Evolutionary conservation across 2,329 filamentous ascomycete species (phyloP).

Genomic region (Trichoderma sp.): DNA sequence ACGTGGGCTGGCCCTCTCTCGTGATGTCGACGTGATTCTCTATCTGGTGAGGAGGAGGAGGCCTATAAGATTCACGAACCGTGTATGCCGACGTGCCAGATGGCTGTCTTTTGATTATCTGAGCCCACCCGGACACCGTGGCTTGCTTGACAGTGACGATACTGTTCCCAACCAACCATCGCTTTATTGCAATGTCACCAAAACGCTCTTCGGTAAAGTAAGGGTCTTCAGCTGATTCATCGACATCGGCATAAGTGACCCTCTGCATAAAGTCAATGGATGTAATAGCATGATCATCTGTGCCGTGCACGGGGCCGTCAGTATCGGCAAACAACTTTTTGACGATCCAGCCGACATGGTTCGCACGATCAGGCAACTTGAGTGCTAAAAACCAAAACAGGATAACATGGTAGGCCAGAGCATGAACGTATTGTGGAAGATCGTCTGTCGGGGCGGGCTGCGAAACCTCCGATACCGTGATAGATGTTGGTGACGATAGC

Average conservation of each 20-base stretch:
- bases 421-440: constrained; percentile 89
- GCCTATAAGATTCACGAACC: constrained; percentile 58
- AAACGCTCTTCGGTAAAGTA: constrained; percentile 64
- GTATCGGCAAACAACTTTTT: constrained; percentile 80
- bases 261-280: constrained; percentile 94
- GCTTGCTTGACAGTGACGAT: constrained; percentile 74
- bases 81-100: constrained; percentile 63
- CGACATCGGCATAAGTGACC: constrained; percentile 79
- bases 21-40: constrained; percentile 47
- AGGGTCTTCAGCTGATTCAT: constrained; percentile 67
- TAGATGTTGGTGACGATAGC: constrained; percentile 35
- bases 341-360: constrained; percentile 86
- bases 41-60: constrained; percentile 57
- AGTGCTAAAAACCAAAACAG: constrained; percentile 95
- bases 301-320: constrained; percentile 64
- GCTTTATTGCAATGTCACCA: constrained; percentile 64
- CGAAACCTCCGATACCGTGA: constrained; percentile 25
- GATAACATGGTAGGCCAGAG: constrained; percentile 90
- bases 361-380: constrained; percentile 77
- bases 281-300: constrained; percentile 90
- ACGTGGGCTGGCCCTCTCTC: constrained; percentile 52
- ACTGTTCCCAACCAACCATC: constrained; percentile 72
- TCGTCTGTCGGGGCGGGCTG: constrained; percentile 57
- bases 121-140: constrained; percentile 63
- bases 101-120: constrained; percentile 69